phyloP scores from a whole-genome alignment of 306 rosid genomes.

The Trifolium repens region DNA sequence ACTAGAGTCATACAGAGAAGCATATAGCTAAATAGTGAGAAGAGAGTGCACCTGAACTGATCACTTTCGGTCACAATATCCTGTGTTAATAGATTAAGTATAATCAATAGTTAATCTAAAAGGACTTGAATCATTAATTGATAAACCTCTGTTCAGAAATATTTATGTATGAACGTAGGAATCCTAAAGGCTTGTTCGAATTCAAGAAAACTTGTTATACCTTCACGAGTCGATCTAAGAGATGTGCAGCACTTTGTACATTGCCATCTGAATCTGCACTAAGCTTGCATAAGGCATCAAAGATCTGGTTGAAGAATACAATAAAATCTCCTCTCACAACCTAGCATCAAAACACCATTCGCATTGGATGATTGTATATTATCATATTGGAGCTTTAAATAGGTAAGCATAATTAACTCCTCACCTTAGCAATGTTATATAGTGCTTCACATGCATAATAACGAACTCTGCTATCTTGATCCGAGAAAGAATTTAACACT shows the following conservation, averaged over 20 bases:
- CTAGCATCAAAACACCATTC: constrained; percentile 55
- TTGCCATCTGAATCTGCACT: constrained; percentile 94
- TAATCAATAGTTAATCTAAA: constrained; percentile 41
- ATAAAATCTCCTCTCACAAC: constrained; percentile 99
- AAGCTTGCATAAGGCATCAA: constrained; percentile 98
- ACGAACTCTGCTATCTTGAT: constrained; percentile 99
- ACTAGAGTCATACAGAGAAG: constrained; percentile 27
- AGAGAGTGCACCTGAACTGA: constrained; percentile 84
- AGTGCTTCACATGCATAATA: constrained; percentile 99
- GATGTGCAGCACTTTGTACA: constrained; percentile 99
- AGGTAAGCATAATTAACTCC: constrained; percentile 40
- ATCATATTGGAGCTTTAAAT: constrained; percentile 23
- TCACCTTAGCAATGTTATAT: constrained; percentile 97
- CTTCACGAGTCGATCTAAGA: constrained; percentile 96
- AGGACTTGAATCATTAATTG: constrained; percentile 36
- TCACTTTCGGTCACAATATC: constrained; percentile 99
- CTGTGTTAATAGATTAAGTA: constrained; percentile 58
- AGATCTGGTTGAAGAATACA: constrained; percentile 90
- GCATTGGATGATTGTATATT: constrained; percentile 45
- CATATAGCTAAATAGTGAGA: constrained; percentile 36
- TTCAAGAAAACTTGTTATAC: constrained; percentile 46
- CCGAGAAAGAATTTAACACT: constrained; percentile 86
- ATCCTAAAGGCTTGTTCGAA: constrained; percentile 1
- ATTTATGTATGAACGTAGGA: neutral
- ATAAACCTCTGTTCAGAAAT: constrained; percentile 26